These are phyloP conservation scores for Elsinoe ampelina DNA, from an alignment of 2,329 filamentous ascomycete genomes.

Conservation along the genomic window DNA sequence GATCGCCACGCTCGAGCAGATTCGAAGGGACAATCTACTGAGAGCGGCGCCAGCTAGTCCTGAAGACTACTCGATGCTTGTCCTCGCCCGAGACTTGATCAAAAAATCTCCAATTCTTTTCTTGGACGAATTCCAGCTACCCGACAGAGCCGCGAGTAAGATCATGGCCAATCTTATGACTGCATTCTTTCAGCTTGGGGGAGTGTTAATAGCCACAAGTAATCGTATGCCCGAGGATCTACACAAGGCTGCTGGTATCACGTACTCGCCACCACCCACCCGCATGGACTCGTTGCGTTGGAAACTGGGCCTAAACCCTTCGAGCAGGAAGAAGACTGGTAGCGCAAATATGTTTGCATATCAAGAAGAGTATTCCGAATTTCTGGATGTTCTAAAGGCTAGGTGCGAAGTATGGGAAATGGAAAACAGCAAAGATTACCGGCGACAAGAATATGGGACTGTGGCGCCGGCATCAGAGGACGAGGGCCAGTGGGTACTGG, in stretches of 20 bases:
- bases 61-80: slow-evolving; percentile 60
- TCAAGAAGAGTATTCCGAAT: slow-evolving; percentile 64
- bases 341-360: slow-evolving; percentile 48
- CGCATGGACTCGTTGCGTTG: slow-evolving; percentile 44
- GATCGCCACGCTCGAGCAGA: slow-evolving; percentile 59
- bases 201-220: slow-evolving; percentile 69
- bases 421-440: slow-evolving; percentile 61
- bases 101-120: slow-evolving; percentile 68
- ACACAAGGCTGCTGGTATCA: slow-evolving; percentile 62
- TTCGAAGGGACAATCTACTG: slow-evolving; percentile 38
- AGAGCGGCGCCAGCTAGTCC: slow-evolving; percentile 22
- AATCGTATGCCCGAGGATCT: slow-evolving; percentile 79
- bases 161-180: slow-evolving; percentile 72
- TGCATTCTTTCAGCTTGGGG: slow-evolving; percentile 71
- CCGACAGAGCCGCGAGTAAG: slow-evolving; percentile 67
- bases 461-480: slow-evolving; percentile 19
- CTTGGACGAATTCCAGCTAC: slow-evolving; percentile 74
- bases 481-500: slow-evolving; percentile 19
- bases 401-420: slow-evolving; percentile 80
- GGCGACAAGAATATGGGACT: slow-evolving; percentile 47
- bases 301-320: slow-evolving; percentile 35
- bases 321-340: slow-evolving; percentile 22
- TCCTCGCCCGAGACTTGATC: slow-evolving; percentile 66
- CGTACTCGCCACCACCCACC: slow-evolving; percentile 50
- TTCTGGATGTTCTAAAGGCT: slow-evolving; percentile 66